These are phyloP conservation scores for Acacia acuminata DNA, from an alignment of 306 rosid genomes.

Conservation along the genomic window DNA sequence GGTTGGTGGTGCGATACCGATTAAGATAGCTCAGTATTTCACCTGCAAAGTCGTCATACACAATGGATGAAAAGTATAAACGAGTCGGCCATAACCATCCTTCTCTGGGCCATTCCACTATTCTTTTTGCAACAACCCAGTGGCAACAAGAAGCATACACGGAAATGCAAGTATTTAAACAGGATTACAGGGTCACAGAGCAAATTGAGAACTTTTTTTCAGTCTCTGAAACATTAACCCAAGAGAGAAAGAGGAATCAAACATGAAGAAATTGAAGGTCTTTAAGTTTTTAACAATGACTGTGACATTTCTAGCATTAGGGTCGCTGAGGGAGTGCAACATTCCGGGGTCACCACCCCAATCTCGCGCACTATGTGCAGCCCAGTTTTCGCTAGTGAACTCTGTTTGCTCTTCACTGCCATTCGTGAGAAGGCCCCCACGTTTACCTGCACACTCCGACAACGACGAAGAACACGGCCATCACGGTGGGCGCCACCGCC, in stretches of 20 bases:
- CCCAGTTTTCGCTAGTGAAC: slow-evolving; percentile 69
- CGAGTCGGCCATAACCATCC: slow-evolving; percentile 41
- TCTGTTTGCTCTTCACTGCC: slow-evolving; percentile 72
- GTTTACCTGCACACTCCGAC: slow-evolving; percentile 12
- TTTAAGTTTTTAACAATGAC: slow-evolving; percentile 18
- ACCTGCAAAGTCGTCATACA: slow-evolving; percentile 70
- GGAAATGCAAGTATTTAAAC: slow-evolving; percentile 40
- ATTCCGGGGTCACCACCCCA: not conserved
- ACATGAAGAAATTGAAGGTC: slow-evolving; percentile 43
- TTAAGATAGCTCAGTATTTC: slow-evolving; percentile 23
- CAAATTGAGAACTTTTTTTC: slow-evolving; percentile 20
- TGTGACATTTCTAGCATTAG: slow-evolving; percentile 35
- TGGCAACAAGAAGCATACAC: slow-evolving; percentile 18
- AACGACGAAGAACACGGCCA: not conserved
- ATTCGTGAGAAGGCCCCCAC: slow-evolving; percentile 30
- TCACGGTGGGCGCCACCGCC: not conserved
- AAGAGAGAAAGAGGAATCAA: not conserved
- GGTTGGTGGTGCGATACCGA: slow-evolving; percentile 30
- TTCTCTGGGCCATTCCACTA: slow-evolving; percentile 19
- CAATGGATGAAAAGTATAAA: slow-evolving; percentile 42
- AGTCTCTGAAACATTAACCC: slow-evolving; percentile 6
- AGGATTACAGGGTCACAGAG: slow-evolving; percentile 14
- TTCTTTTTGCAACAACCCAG: not conserved
- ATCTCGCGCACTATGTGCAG: slow-evolving; percentile 60
- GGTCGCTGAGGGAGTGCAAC: slow-evolving; percentile 40